Evolutionary conservation across 176 grass and related monocot genomes (phyloP), one percentile per base, ranked within the genome.

Genomic region (Avena sativa): DNA sequence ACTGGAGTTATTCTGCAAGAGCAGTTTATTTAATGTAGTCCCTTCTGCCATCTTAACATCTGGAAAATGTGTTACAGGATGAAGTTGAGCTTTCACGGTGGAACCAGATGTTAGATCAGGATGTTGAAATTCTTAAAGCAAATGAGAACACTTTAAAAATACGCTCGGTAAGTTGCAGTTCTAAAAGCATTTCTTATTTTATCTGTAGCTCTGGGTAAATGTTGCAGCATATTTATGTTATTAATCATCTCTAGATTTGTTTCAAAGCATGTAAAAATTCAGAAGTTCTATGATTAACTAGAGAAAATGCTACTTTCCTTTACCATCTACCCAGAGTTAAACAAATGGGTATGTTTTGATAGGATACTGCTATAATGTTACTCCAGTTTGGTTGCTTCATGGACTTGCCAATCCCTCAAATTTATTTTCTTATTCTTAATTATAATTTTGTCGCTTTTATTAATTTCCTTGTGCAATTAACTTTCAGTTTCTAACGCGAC

Each of bases 141-240:
- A 99, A 94, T 69, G 87, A 92, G 9, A 99, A 99, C 75, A 93
- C 88, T 94, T 91, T 83, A 71, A 94, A 87, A 81, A 88, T 99
- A 38, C 71, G 89, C 80, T 90, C 92, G 58, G 97, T 99, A 94
- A 87, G 93, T 91, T 81, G 9, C 76, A 59, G 13, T 84, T 38
- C 17, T 83, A 15, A 67, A 68, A 11, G 43, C 21, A 73, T 19
- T 74, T 71, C 32, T 74, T 73, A 67, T 56, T 56, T 48, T 67
- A 74, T 36, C 59, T 82, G 19, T 71, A 52, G 50, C 50, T 55
- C 3, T 55, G 52, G 52, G 52, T 55, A 55, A 13, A 32, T 58
- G 50, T 19, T 72, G 58, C 63, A 25, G 12, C 55, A 25, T 58
- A 55, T 56, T 68, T 69, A 57, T 76, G 51, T 28, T 13, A 49